Conservation (phyloP, 108 stramenopile species). For the Chaetoceros tenuissimus region DNA sequence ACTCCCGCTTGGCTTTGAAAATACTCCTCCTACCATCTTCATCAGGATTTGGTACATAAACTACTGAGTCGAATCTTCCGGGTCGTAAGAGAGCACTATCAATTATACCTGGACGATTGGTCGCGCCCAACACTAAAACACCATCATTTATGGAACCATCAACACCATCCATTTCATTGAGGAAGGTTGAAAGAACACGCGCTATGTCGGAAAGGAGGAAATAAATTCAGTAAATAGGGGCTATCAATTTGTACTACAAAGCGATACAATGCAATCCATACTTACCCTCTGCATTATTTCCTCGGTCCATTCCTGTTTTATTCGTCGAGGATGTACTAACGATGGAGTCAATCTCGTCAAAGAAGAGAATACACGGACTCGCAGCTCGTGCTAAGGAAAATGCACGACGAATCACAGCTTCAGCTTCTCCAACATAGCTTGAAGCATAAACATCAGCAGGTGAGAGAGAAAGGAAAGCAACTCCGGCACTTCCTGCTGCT, state of each 20-base stretch:
- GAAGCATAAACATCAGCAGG: constrained; percentile 92
- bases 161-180: constrained; percentile 99
- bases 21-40: constrained; percentile 75
- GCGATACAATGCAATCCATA: neutral
- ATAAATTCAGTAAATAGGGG: constrained; percentile 3
- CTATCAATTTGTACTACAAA: neutral
- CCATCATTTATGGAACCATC: constrained; percentile 66
- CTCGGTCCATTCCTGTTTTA: constrained; percentile 12
- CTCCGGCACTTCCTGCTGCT: constrained; percentile 83
- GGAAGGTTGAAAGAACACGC: constrained; percentile 86
- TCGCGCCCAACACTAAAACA: constrained; percentile 89
- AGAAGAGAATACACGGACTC: constrained; percentile 94
- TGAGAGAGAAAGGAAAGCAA: constrained; percentile 89
- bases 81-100: constrained; percentile 93
- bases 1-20: constrained; percentile 62
- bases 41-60: constrained; percentile 94
- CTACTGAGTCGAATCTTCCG: constrained; percentile 80
- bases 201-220: neutral
- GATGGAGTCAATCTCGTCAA: constrained; percentile 98
- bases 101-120: constrained; percentile 86
- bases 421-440: constrained; percentile 97
- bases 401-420: constrained; percentile 86
- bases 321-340: constrained; percentile 26
- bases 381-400: constrained; percentile 90
- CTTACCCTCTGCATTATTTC: neutral